phyloP scores from a whole-genome alignment of 1,284 basidiomycete species.

The Apiotrichum gracile region DNA sequence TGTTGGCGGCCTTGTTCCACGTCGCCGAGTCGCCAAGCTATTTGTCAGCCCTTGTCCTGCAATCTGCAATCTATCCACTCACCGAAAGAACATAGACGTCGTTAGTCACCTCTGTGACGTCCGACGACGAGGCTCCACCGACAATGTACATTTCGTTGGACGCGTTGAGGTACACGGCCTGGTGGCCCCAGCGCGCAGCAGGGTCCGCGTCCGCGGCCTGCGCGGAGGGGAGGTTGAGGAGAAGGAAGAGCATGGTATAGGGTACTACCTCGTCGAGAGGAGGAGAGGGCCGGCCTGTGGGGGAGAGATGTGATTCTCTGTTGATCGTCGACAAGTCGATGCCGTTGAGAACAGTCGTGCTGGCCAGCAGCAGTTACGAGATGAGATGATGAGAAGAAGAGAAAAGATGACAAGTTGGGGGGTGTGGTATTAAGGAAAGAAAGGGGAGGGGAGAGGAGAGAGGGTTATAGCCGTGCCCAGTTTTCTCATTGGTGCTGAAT shows the following conservation, averaged over 20 bases:
- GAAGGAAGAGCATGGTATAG: slow-evolving; percentile 12
- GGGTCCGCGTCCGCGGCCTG: slow-evolving; percentile 23
- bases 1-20: slow-evolving; percentile 31
- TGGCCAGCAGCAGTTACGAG: slow-evolving; percentile 32
- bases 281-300: not conserved
- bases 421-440: slow-evolving; percentile 6
- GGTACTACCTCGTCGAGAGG: slow-evolving; percentile 1
- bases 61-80: no score
- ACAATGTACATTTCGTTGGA: slow-evolving; percentile 43
- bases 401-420: slow-evolving; percentile 1
- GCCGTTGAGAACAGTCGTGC: slow-evolving; percentile 22
- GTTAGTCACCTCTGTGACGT: slow-evolving; percentile 43
- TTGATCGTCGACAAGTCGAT: not conserved
- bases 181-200: slow-evolving; percentile 44
- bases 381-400: slow-evolving; percentile 5
- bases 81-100: slow-evolving; percentile 44
- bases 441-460: slow-evolving; percentile 2
- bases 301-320: not conserved
- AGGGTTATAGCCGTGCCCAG: not conserved
- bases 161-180: slow-evolving; percentile 40
- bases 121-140: slow-evolving; percentile 37
- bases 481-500: no score
- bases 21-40: slow-evolving; percentile 30
- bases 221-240: slow-evolving; percentile 18
- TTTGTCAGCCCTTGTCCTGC: no score